Conservation (phyloP, 352 stramenopile genomes). For the Phytophthora pluvialis region DNA sequence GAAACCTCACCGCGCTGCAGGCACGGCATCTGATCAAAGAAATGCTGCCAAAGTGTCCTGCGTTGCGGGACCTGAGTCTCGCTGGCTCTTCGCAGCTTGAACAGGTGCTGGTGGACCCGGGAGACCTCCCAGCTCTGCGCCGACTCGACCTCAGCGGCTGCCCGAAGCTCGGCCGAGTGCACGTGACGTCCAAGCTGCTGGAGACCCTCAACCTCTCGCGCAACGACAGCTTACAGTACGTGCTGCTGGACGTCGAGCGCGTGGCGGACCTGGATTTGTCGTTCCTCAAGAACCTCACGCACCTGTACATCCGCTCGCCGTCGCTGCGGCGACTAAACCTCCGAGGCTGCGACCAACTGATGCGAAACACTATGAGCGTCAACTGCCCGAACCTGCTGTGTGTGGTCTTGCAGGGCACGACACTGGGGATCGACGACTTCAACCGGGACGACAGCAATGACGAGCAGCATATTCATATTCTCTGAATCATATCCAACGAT, state of each 20-base stretch:
- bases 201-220: conserved; percentile 47
- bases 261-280: conserved; percentile 56
- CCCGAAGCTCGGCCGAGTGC: conserved; percentile 56
- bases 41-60: conserved; percentile 30
- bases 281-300: conserved; percentile 63
- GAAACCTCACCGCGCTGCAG: conserved; percentile 50
- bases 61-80: conserved; percentile 45
- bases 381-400: conserved; percentile 49
- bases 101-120: conserved; percentile 60
- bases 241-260: conserved; percentile 52
- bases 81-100: conserved; percentile 60
- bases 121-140: conserved; percentile 54
- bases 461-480: not conserved
- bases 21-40: conserved; percentile 53
- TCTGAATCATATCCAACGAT: conserved; percentile 6
- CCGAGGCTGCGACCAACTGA: conserved; percentile 50
- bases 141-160: conserved; percentile 53
- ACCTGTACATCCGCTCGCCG: conserved; percentile 57
- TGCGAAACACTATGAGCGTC: conserved; percentile 39
- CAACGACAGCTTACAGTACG: conserved; percentile 51
- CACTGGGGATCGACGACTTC: conserved; percentile 48
- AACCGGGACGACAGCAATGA: not conserved
- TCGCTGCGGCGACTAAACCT: conserved; percentile 53
- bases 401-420: conserved; percentile 53
- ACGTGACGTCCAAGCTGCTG: conserved; percentile 59